Conservation (phyloP, 208 protist species). For the Porcisia deanei region DNA sequence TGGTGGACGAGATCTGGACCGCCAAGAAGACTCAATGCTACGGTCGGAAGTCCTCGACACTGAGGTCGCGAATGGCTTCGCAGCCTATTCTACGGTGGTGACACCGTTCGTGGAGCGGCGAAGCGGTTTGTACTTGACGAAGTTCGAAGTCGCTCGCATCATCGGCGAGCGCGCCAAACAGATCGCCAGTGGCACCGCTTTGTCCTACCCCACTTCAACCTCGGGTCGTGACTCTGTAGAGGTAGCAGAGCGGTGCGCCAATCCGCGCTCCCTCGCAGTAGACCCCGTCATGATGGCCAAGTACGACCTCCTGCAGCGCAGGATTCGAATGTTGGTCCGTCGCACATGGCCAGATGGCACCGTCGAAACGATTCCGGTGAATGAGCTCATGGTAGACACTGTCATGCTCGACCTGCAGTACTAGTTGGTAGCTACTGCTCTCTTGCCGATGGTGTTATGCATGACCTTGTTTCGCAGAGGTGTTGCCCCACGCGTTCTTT, state of each 20-base stretch:
- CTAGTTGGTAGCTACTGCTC: conserved; percentile 2
- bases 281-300: conserved; percentile 91
- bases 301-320: conserved; percentile 69
- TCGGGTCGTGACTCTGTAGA: conserved; percentile 44
- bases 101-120: conserved; percentile 71
- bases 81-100: conserved; percentile 27
- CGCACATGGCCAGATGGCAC: conserved; percentile 82
- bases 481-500: background rate
- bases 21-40: conserved; percentile 31
- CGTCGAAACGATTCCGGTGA: conserved; percentile 79
- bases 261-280: conserved; percentile 65
- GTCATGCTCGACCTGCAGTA: conserved; percentile 65
- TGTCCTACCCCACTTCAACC: conserved; percentile 31
- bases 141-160: conserved; percentile 84
- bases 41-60: conserved; percentile 67
- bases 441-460: too few species aligned
- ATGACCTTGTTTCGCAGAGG: background rate
- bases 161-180: conserved; percentile 82
- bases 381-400: conserved; percentile 75
- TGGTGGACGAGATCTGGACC: background rate
- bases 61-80: conserved; percentile 40
- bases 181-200: conserved; percentile 66
- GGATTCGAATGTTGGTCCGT: conserved; percentile 83
- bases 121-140: conserved; percentile 78
- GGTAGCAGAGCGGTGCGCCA: conserved; percentile 65